A percentile compares a stretch with the other conserved stretches of the same genome.
phyloP scores from a whole-genome alignment of 1,284 basidiomycete species.

The Trametes hirsuta region DNA sequence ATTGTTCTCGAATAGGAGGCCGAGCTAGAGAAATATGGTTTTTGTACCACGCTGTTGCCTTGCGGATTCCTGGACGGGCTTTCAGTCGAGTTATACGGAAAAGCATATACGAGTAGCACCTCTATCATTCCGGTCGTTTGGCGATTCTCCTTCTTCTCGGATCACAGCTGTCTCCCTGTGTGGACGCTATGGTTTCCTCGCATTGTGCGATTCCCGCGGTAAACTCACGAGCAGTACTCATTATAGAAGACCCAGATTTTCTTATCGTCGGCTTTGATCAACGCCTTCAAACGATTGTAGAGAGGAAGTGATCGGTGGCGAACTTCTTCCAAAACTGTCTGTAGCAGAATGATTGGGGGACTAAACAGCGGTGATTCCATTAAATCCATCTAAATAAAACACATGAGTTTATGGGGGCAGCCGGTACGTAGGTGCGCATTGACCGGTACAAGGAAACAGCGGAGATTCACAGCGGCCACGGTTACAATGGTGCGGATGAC shows the following conservation, averaged over 20 bases:
- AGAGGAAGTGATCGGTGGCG: conserved; percentile 93
- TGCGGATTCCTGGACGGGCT: conserved; percentile 71
- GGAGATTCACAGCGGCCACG: background rate
- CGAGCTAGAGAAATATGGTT: conserved; percentile 65
- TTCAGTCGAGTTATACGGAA: background rate
- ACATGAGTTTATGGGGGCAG: conserved; percentile 10
- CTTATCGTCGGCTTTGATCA: conserved; percentile 83
- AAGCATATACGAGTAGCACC: conserved; percentile 47
- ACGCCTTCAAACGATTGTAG: conserved; percentile 87
- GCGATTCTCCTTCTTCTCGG: conserved; percentile 73
- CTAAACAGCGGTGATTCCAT: conserved; percentile 77
- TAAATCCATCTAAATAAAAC: conserved; percentile 79
- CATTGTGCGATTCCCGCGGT: conserved; percentile 5
- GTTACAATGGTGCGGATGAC: conserved; percentile 26
- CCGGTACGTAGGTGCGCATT: background rate
- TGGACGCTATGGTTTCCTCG: conserved; percentile 17
- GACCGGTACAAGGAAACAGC: background rate
- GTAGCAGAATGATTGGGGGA: conserved; percentile 86
- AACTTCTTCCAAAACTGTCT: conserved; percentile 97
- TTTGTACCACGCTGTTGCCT: conserved; percentile 85
- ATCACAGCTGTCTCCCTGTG: conserved; percentile 78
- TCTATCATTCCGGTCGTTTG: conserved; percentile 93
- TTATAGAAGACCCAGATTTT: conserved; percentile 90
- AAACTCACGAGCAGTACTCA: conserved; percentile 79
- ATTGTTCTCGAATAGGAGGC: conserved; percentile 52